A percentile compares a stretch with the other conserved stretches of the same genome.
These are phyloP conservation scores for Paecilomyces niveus DNA, from an alignment of 2,329 filamentous ascomycete genomes.

Conservation along the genomic window DNA sequence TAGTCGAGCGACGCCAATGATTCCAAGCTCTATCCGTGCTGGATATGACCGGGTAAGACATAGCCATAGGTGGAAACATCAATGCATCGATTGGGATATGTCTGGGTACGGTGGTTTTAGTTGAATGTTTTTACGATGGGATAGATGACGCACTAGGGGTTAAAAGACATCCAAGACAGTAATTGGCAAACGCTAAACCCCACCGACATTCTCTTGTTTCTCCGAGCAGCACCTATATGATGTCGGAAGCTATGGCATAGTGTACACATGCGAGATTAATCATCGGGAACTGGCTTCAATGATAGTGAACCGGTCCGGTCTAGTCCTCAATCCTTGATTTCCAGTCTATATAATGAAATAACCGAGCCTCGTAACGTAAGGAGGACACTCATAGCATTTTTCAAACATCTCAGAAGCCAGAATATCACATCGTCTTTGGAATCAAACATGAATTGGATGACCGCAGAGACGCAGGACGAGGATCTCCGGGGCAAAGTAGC, in stretches of 20 bases:
- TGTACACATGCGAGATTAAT: too few species aligned
- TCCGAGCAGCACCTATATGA: background rate
- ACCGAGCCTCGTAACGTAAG: background rate
- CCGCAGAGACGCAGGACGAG: background rate
- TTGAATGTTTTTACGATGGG: background rate
- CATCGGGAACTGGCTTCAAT: too few species aligned
- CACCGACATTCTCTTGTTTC: background rate
- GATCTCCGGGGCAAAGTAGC: constrained; percentile 23
- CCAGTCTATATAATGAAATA: too few species aligned
- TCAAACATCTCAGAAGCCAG: background rate
- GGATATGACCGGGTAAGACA: background rate
- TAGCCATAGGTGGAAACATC: background rate
- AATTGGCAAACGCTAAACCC: background rate
- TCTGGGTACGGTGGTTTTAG: background rate
- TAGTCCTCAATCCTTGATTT: background rate
- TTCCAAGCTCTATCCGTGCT: background rate
- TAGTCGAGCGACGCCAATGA: background rate
- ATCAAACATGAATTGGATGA: background rate
- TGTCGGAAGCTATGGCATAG: background rate
- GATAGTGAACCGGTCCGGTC: background rate
- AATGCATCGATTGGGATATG: background rate
- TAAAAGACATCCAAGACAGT: background rate
- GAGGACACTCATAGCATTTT: background rate
- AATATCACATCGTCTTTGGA: background rate
- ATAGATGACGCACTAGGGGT: background rate